Evolutionary conservation across 192 early-diverging fungal species (phyloP).

Genomic region (Coemansia sp.): DNA sequence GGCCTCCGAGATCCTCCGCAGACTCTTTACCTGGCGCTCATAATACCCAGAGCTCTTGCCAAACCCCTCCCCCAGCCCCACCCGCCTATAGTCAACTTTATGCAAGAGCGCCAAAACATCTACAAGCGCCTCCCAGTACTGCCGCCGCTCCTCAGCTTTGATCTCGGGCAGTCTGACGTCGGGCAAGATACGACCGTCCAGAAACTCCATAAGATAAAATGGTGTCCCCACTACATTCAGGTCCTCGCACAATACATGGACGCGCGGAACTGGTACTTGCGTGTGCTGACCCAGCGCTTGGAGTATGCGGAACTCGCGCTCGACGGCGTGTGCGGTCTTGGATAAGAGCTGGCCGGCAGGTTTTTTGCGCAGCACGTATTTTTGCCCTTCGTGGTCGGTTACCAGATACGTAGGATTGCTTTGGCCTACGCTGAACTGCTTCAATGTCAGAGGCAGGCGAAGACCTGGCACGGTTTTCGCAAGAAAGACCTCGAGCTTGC

Average conservation of each 20-base stretch:
- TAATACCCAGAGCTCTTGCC: conserved; percentile 78
- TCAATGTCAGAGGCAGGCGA: conserved; percentile 65
- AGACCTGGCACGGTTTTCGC: conserved; percentile 57
- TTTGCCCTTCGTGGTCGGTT: conserved; percentile 63
- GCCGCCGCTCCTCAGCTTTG: conserved; percentile 56
- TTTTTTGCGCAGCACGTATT: conserved; percentile 90
- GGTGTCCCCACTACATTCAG: conserved; percentile 82
- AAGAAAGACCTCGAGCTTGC: conserved; percentile 66
- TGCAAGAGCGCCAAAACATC: conserved; percentile 83
- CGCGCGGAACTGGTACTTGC: conserved; percentile 87
- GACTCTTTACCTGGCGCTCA: conserved; percentile 77
- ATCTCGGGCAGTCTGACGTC: conserved; percentile 64
- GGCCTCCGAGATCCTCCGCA: conserved; percentile 63
- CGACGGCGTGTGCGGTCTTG: conserved; percentile 89
- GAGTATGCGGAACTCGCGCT: conserved; percentile 86
- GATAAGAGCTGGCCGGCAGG: conserved; percentile 86
- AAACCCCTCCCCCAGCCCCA: conserved; percentile 75
- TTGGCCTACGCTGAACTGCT: conserved; percentile 92
- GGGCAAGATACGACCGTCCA: conserved; percentile 86
- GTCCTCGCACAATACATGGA: conserved; percentile 90
- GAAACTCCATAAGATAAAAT: conserved; percentile 97
- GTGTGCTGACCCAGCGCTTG: conserved; percentile 73
- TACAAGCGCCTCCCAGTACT: conserved; percentile 72
- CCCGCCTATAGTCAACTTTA: conserved; percentile 62
- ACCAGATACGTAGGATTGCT: conserved; percentile 95